These are phyloP conservation scores for Pyrenochaeta sp. DNA, from an alignment of 2,329 filamentous ascomycete genomes.

Conservation along the genomic window DNA sequence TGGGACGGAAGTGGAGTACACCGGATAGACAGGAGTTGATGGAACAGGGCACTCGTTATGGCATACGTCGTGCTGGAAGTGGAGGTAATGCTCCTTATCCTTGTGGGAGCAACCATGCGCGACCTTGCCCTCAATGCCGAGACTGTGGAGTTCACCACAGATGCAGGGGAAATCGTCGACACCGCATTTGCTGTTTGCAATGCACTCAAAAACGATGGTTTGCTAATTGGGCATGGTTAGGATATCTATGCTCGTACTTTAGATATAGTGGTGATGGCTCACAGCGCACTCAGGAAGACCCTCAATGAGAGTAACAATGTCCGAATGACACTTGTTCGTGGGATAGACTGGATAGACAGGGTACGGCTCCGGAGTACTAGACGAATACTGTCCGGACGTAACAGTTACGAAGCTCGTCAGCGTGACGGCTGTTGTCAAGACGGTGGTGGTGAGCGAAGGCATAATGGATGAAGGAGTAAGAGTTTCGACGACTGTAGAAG, in stretches of 20 bases:
- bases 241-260: background rate
- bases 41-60: background rate
- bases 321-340: background rate
- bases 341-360: background rate
- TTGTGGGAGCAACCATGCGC: background rate
- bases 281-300: slow-evolving; percentile 25
- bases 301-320: slow-evolving; percentile 18
- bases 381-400: slow-evolving; percentile 2
- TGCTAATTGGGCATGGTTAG: slow-evolving; percentile 11
- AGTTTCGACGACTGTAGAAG: background rate
- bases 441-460: slow-evolving; percentile 16
- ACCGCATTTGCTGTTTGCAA: slow-evolving; percentile 27
- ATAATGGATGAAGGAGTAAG: slow-evolving; percentile 4
- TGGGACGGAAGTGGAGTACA: background rate
- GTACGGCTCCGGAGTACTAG: background rate
- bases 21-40: too few species aligned
- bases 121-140: slow-evolving; percentile 5
- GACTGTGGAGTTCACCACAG: slow-evolving; percentile 23
- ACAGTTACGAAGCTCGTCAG: slow-evolving; percentile 18
- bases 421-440: slow-evolving; percentile 18
- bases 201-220: slow-evolving; percentile 24
- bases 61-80: slow-evolving; percentile 4
- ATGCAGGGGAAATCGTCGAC: slow-evolving; percentile 29
- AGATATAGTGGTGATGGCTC: background rate
- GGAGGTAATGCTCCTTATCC: background rate